Evolutionary conservation across 192 early-diverging fungal genomes (phyloP).

Genomic region (Entomortierella parvispora): DNA sequence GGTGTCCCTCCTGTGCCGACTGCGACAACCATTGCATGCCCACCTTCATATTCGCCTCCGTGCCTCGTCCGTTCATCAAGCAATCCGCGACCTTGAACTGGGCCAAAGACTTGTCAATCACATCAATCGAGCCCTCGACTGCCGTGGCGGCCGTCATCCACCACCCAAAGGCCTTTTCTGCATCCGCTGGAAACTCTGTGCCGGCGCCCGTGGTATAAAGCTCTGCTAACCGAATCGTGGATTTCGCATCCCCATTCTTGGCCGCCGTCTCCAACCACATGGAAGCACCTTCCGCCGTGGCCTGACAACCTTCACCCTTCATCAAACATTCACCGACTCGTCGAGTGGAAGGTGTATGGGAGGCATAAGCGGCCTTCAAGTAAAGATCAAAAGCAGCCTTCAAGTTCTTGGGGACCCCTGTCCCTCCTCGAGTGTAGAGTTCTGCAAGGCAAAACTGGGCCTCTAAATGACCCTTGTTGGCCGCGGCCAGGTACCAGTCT

Average conservation of each 20-base stretch:
- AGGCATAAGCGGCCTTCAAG: constrained; percentile 61
- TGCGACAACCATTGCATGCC: constrained; percentile 51
- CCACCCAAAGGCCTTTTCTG: constrained; percentile 53
- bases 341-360: constrained; percentile 53
- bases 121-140: constrained; percentile 44
- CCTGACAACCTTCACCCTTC: constrained; percentile 47
- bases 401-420: constrained; percentile 63
- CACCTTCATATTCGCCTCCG: constrained; percentile 44
- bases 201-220: constrained; percentile 33
- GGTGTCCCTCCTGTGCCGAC: constrained; percentile 50
- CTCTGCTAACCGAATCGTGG: constrained; percentile 45
- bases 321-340: constrained; percentile 49
- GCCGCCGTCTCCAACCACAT: constrained; percentile 52
- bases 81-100: constrained; percentile 73
- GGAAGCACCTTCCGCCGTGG: constrained; percentile 46
- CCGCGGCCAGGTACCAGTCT: constrained; percentile 69
- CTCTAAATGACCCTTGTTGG: constrained; percentile 69
- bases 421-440: constrained; percentile 64
- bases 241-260: constrained; percentile 50
- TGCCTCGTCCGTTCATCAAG: constrained; percentile 56
- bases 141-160: constrained; percentile 51
- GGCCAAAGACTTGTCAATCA: constrained; percentile 61
- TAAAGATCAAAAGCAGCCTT: constrained; percentile 75
- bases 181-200: constrained; percentile 32
- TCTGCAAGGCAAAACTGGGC: constrained; percentile 63